Evolutionary conservation across 768 basidiomycete species (phyloP).

Genomic region (Tubosaeta brunneosetosa): DNA sequence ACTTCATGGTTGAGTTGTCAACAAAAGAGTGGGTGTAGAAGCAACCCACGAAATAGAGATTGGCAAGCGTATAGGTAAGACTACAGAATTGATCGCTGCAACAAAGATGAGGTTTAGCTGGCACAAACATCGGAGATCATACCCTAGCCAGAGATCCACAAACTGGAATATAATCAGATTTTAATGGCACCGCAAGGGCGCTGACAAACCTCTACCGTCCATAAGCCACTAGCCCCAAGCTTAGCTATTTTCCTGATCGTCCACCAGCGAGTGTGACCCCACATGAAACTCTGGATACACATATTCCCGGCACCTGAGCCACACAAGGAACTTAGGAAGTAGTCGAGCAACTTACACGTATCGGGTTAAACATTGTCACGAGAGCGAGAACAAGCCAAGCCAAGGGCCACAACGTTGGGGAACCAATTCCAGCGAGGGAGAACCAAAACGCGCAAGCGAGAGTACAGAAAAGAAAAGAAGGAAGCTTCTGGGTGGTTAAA

Average conservation of each 20-base stretch:
- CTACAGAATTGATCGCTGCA: constrained; percentile 79
- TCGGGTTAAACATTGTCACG: constrained; percentile 66
- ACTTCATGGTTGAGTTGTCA: background rate
- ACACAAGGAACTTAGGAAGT: background rate
- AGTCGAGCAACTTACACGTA: constrained; percentile 45
- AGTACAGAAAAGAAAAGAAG: constrained; percentile 69
- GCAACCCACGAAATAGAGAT: constrained; percentile 72
- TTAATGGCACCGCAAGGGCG: background rate
- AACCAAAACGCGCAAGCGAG: constrained; percentile 83
- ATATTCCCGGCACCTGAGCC: background rate
- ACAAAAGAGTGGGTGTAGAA: constrained; percentile 44
- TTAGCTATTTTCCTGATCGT: constrained; percentile 57
- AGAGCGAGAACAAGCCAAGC: constrained; percentile 70
- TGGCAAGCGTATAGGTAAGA: constrained; percentile 67
- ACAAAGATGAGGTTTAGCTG: constrained; percentile 5
- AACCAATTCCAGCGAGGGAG: constrained; percentile 66
- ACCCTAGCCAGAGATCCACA: constrained; percentile 89
- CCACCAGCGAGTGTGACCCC: constrained; percentile 62
- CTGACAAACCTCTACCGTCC: constrained; percentile 62
- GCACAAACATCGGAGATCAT: constrained; percentile 15
- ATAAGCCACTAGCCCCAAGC: constrained; percentile 64
- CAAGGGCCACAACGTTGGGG: constrained; percentile 74
- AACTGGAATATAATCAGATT: constrained; percentile 43
- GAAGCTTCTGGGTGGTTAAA: constrained; percentile 48
- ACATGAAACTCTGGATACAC: constrained; percentile 42